Evolutionary conservation across 495 filamentous ascomycete genomes (phyloP), one percentile per base, ranked within the genome.

Genomic region (Penicillium simplicissimum): DNA sequence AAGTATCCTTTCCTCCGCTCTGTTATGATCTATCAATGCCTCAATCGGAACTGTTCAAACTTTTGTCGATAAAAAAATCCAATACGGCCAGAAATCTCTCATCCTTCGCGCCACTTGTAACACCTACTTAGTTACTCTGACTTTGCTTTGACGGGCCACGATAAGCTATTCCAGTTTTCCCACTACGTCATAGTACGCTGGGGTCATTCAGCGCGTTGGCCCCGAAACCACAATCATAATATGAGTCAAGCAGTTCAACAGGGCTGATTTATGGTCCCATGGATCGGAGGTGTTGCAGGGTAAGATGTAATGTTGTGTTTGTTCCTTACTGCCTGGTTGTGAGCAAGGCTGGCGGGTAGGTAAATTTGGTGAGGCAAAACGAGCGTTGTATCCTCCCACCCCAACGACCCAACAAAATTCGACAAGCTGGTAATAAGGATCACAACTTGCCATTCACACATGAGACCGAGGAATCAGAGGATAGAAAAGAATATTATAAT

Each of bases 341-440:
- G 21, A 45, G 19, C 9, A 52, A 52, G 48, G 13, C 31, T 14
- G 17, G 48, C 54, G 38, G 38, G 48, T 33, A 52, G 38, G 48
- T 33, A 52, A 23, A 31, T 49, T 28, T 55, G 56, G 49, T 52
- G 40, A 63, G 28, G 35, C 14, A 13, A 13, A 42, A 40, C 47
- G 42, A 38, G 48, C 55, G 55, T 36, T 17, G 33, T 21, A 21
- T 45, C 42, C 42, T 4, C 19, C 42, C 8, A 9, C 36, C 62
- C 52, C 62, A 64, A 64, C 62, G 36, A 55, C 43, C 45, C 61
- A 64, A 64, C 61, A 64, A 64, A 59, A 56, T 56, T 45, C 42
- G 19, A 21, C 43, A 23, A 37, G 31, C 2, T 37, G 8, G 23
- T 13, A 11, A 47, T 13, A 54, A 42, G 15, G 54, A 15, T 13